Conservation (phyloP, 305 asterid genomes). For the Coffea humblotiana region DNA sequence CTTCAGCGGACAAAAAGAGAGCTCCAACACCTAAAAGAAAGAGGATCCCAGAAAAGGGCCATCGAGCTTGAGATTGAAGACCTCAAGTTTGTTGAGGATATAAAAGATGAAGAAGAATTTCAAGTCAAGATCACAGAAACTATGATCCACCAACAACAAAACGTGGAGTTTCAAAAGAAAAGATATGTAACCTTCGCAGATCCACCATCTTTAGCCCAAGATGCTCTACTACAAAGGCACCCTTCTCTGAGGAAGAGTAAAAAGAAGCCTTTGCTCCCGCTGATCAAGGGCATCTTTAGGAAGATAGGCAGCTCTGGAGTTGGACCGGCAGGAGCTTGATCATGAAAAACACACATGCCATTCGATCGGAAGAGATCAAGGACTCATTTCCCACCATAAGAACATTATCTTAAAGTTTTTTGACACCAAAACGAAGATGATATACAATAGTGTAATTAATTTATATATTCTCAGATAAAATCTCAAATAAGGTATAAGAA, state of each 20-base stretch:
- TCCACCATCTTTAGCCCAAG: slow-evolving; percentile 37
- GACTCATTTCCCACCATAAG: background rate
- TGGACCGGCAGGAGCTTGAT: slow-evolving; percentile 27
- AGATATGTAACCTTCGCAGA: slow-evolving; percentile 68
- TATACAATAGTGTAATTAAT: background rate
- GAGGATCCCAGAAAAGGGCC: slow-evolving; percentile 16
- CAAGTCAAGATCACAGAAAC: slow-evolving; percentile 29
- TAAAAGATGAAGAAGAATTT: background rate
- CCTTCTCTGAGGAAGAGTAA: slow-evolving; percentile 70
- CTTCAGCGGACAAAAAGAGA: slow-evolving; percentile 66
- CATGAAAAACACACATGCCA: no score
- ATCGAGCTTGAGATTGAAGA: slow-evolving; percentile 41
- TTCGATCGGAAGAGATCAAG: background rate
- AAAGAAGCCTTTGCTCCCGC: slow-evolving; percentile 55
- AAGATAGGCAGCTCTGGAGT: slow-evolving; percentile 45
- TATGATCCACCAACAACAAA: slow-evolving; percentile 1
- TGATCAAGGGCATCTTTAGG: slow-evolving; percentile 63
- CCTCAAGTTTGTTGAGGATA: slow-evolving; percentile 50
- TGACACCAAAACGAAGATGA: background rate
- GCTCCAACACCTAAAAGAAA: slow-evolving; percentile 48
- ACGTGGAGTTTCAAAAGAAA: slow-evolving; percentile 52
- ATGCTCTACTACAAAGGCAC: slow-evolving; percentile 53
- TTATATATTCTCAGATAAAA: background rate
- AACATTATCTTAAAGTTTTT: background rate
- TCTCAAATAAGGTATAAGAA: background rate